Evolutionary conservation across 768 basidiomycete species (phyloP).

Genomic region (Coprinopsis marcescibilis): DNA sequence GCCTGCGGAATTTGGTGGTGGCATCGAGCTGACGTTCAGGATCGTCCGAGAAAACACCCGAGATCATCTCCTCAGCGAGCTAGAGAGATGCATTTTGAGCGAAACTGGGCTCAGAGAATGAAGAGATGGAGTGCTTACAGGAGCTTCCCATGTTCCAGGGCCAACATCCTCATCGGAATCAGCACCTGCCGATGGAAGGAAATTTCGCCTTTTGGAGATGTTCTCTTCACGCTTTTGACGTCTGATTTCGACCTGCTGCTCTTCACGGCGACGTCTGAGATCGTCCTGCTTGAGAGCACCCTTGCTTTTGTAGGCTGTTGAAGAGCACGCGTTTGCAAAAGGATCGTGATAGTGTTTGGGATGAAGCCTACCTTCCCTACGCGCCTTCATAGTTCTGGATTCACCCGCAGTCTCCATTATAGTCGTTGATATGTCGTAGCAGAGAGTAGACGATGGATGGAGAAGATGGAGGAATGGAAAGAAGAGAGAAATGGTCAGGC

Average conservation of each 20-base stretch:
- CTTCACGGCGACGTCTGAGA: conserved; percentile 92
- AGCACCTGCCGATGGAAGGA: conserved; percentile 62
- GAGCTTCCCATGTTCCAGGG: conserved; percentile 68
- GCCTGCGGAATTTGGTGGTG: conserved; percentile 97
- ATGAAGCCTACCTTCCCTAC: conserved; percentile 57
- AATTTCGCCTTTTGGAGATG: conserved; percentile 95
- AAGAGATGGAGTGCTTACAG: conserved; percentile 41
- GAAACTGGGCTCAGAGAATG: conserved; percentile 10
- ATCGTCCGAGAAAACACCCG: conserved; percentile 88
- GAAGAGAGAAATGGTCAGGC: conserved; percentile 18
- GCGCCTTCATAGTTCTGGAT: conserved; percentile 69
- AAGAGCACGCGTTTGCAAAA: conserved; percentile 32
- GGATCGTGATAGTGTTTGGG: conserved; percentile 22
- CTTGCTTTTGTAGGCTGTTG: conserved; percentile 84
- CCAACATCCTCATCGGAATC: conserved; percentile 93
- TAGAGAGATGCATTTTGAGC: conserved; percentile 24
- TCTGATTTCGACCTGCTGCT: conserved; percentile 98
- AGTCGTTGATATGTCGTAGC: conserved; percentile 17
- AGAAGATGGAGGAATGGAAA: conserved; percentile 28
- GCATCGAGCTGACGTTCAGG: conserved; percentile 91
- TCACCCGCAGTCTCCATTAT: conserved; percentile 31
- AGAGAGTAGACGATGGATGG: conserved; percentile 17
- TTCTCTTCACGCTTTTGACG: conserved; percentile 98
- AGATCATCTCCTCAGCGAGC: conserved; percentile 90
- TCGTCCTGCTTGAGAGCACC: conserved; percentile 87